phyloP scores from a whole-genome alignment of 2,329 filamentous ascomycete genomes.

The Colletotrichum sp. region DNA sequence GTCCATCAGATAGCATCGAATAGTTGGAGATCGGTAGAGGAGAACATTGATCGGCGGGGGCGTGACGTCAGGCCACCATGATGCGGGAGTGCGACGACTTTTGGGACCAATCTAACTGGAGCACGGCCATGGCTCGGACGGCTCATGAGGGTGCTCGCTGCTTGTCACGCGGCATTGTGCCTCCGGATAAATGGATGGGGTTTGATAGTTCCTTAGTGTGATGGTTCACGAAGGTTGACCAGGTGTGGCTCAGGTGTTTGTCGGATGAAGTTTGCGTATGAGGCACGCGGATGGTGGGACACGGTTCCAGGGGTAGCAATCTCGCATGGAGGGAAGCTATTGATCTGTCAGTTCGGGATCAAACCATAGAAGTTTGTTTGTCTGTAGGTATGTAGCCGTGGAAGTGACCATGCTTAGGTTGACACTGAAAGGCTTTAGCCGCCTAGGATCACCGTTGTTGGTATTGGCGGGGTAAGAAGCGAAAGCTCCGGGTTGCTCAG shows the following conservation, averaged over 20 bases:
- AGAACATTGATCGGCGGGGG: neutral
- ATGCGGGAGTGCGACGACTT: neutral
- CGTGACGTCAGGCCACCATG: constrained; percentile 20
- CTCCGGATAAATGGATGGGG: neutral
- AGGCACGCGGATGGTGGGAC: neutral
- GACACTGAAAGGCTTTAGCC: neutral
- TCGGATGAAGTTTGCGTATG: neutral
- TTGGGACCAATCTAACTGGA: neutral
- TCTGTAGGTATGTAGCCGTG: neutral
- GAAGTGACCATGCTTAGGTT: neutral
- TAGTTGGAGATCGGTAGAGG: neutral
- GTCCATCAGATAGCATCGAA: neutral
- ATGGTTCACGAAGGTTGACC: neutral
- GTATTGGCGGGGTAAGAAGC: neutral
- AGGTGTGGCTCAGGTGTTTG: neutral
- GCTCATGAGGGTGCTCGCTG: neutral
- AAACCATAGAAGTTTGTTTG: neutral
- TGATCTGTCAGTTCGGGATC: neutral
- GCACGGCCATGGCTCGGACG: constrained; percentile 1
- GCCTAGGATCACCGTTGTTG: neutral
- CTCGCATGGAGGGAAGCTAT: neutral
- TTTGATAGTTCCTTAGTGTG: neutral
- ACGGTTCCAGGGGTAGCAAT: neutral
- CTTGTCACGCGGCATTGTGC: neutral
- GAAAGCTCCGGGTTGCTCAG: neutral